Percentiles rank a stretch among this genome's conserved stretches.
These are phyloP conservation scores for Aspergillus pseudotamarii DNA, from an alignment of 2,329 filamentous ascomycete species.

Conservation along the genomic window DNA sequence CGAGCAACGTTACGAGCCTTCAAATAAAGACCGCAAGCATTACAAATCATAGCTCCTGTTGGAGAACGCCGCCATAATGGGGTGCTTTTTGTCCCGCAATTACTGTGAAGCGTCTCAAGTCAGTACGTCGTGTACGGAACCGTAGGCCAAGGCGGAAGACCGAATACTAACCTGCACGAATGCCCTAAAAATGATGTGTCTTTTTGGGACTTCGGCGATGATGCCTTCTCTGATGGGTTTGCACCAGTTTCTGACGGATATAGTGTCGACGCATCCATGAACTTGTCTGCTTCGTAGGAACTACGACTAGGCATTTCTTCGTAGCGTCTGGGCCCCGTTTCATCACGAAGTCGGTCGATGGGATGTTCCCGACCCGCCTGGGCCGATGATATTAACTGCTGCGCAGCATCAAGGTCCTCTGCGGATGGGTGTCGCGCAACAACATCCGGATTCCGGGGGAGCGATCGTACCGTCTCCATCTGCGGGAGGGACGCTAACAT, in stretches of 20 bases:
- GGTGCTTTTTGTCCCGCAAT: constrained; percentile 91
- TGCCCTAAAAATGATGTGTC: constrained; percentile 44
- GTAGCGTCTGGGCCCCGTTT: constrained; percentile 19
- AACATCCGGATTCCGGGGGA: constrained; percentile 33
- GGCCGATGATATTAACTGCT: constrained; percentile 51
- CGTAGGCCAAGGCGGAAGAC: neutral
- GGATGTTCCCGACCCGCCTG: constrained; percentile 45
- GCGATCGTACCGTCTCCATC: constrained; percentile 41
- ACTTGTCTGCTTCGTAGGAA: constrained; percentile 18
- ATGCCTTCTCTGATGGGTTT: constrained; percentile 24
- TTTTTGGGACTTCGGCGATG: constrained; percentile 41
- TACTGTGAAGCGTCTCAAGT: constrained; percentile 58
- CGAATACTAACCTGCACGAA: constrained; percentile 42
- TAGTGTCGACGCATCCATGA: constrained; percentile 23
- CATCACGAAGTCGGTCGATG: constrained; percentile 30
- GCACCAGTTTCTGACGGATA: constrained; percentile 23
- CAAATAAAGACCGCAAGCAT: constrained; percentile 91
- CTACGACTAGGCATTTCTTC: constrained; percentile 19
- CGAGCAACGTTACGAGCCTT: constrained; percentile 91
- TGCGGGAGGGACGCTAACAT: constrained; percentile 42
- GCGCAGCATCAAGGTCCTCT: constrained; percentile 51
- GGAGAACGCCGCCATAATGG: constrained; percentile 94
- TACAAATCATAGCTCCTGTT: constrained; percentile 92
- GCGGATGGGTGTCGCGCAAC: constrained; percentile 48
- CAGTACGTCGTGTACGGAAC: constrained; percentile 5